Evolutionary conservation across 495 filamentous ascomycete genomes (phyloP).

Genomic region (Chaetomidium leptoderma): DNA sequence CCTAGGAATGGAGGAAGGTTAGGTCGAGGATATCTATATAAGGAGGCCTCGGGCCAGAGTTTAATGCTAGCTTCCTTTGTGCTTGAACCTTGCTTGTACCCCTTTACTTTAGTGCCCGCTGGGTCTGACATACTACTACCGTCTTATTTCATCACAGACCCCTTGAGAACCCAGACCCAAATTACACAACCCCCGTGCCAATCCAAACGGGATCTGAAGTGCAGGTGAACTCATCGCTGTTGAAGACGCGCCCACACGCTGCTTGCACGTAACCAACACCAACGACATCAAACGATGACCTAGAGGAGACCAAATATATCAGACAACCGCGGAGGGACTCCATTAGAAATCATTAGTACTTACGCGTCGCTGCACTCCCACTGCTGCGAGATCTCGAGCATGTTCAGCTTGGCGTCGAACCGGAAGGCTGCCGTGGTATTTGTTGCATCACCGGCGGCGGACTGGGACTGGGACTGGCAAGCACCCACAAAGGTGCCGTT

Average conservation of each 20-base stretch:
- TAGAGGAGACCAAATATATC: slow-evolving; percentile 11
- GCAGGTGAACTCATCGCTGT: slow-evolving; percentile 34
- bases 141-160: no score
- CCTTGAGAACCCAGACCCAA: no score
- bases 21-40: no score
- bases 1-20: no score
- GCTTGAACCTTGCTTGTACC: no score
- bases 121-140: no score
- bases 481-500: slow-evolving; percentile 27
- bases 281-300: slow-evolving; percentile 23
- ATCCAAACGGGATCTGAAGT: slow-evolving; percentile 36
- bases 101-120: no score
- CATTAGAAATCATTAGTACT: slow-evolving; percentile 13
- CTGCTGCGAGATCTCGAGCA: slow-evolving; percentile 32
- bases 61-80: no score
- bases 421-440: slow-evolving; percentile 27
- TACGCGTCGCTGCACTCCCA: slow-evolving; percentile 36
- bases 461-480: slow-evolving; percentile 11
- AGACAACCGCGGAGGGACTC: not conserved
- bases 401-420: slow-evolving; percentile 33
- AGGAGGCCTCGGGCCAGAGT: no score
- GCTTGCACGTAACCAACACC: slow-evolving; percentile 37
- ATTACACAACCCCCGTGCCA: slow-evolving; percentile 31
- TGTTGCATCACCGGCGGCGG: not conserved
- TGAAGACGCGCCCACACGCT: slow-evolving; percentile 28